Conservation (phyloP, 768 basidiomycete species). For the Lyophyllum decastes region DNA sequence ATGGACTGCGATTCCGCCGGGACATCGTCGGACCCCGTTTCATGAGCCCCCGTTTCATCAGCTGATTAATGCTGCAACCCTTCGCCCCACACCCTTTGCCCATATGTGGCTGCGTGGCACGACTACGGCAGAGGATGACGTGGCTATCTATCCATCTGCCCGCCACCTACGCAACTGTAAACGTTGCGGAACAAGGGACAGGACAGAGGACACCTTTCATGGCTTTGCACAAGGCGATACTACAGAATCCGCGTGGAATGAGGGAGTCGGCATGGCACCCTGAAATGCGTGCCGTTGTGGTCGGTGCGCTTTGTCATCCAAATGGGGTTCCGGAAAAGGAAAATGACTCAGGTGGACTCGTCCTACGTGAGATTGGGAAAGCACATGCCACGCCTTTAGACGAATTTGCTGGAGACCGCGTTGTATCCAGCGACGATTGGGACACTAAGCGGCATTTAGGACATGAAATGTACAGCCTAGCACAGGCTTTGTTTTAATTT, state of each 20-base stretch:
- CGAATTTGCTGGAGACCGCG: not conserved
- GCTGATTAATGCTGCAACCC: slow-evolving; percentile 3
- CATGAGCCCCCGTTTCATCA: slow-evolving; percentile 6
- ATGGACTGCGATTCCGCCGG: slow-evolving; percentile 2
- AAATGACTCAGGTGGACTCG: slow-evolving; percentile 18
- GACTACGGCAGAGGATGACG: not conserved
- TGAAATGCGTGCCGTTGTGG: slow-evolving; percentile 4
- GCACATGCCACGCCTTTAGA: not conserved
- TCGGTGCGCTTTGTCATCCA: slow-evolving; percentile 14
- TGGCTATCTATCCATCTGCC: not conserved
- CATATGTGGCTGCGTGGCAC: not conserved
- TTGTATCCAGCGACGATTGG: not conserved
- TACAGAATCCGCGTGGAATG: not conserved
- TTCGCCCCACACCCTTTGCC: slow-evolving; percentile 14
- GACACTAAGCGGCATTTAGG: not conserved
- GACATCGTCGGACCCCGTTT: slow-evolving; percentile 3
- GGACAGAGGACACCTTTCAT: not conserved
- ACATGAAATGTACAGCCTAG: slow-evolving; percentile 8
- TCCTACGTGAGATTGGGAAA: slow-evolving; percentile 7
- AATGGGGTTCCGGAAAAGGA: slow-evolving; percentile 4
- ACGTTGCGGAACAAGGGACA: not conserved
- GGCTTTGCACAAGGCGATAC: not conserved
- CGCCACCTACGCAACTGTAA: not conserved
- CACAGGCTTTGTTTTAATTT: slow-evolving; percentile 9
- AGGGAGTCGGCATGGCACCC: slow-evolving; percentile 2